A percentile compares a stretch with the other conserved stretches of the same genome.
Conservation (phyloP, 495 filamentous ascomycete genomes). For the Bryoglossum gracile region DNA sequence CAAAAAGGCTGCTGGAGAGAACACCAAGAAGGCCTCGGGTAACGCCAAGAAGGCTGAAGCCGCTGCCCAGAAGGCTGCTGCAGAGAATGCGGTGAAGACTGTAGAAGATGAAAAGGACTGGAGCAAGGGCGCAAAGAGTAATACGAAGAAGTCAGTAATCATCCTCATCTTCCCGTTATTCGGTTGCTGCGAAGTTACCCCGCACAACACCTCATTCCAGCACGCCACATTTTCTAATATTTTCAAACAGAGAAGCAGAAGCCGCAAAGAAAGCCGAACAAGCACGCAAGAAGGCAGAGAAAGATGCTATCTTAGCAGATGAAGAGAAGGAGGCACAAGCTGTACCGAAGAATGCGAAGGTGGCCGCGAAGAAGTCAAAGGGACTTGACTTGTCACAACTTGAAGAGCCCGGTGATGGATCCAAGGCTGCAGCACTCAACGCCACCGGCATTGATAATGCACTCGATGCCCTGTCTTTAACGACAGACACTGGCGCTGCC, state of each 20-base stretch:
- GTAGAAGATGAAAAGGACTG: slow-evolving; percentile 70
- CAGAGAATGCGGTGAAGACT: slow-evolving; percentile 57
- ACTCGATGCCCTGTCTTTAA: slow-evolving; percentile 71
- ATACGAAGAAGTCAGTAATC: slow-evolving; percentile 68
- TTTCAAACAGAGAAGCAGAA: slow-evolving; percentile 62
- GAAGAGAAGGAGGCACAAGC: slow-evolving; percentile 73
- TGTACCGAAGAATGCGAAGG: slow-evolving; percentile 49
- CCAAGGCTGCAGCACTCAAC: slow-evolving; percentile 50
- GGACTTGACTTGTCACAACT: slow-evolving; percentile 66
- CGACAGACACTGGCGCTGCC: slow-evolving; percentile 32
- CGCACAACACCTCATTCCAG: slow-evolving; percentile 1
- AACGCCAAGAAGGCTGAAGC: slow-evolving; percentile 90
- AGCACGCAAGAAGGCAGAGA: slow-evolving; percentile 82
- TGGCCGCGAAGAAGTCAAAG: slow-evolving; percentile 60
- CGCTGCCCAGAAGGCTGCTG: slow-evolving; percentile 69
- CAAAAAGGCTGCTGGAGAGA: slow-evolving; percentile 64
- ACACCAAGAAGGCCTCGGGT: slow-evolving; percentile 83
- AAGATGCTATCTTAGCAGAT: slow-evolving; percentile 70
- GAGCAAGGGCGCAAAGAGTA: slow-evolving; percentile 77
- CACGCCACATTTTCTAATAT: slow-evolving; percentile 5
- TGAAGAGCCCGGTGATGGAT: slow-evolving; percentile 38
- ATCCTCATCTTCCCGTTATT: background rate
- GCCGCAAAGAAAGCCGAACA: slow-evolving; percentile 80
- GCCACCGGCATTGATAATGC: slow-evolving; percentile 87
- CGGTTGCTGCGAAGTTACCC: slow-evolving; percentile 4